Percentiles rank a stretch among this genome's conserved stretches.
Evolutionary conservation across 192 early-diverging fungal genomes (phyloP).

Genomic region (Spizellomyces sp.): DNA sequence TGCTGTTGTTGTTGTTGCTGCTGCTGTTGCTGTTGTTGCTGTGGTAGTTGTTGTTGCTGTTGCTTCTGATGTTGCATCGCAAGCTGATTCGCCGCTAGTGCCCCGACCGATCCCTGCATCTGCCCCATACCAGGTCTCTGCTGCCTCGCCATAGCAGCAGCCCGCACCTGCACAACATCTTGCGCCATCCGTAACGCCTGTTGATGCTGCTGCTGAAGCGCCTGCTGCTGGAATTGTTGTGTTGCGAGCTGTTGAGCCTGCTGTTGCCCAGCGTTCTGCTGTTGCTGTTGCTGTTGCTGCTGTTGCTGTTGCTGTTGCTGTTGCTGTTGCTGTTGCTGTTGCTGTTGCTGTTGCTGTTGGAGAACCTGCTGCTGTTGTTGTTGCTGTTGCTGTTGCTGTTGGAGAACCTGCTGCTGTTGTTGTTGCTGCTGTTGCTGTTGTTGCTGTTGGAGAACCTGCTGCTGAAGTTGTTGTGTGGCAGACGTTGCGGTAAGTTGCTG

Average conservation of each 20-base stretch:
- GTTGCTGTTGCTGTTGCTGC: background rate
- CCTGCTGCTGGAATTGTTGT: slow-evolving; percentile 18
- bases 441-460: slow-evolving; percentile 4
- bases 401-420: slow-evolving; percentile 10
- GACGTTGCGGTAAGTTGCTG: too few species aligned
- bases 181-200: too few species aligned
- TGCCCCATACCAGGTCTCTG: background rate
- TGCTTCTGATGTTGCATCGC: slow-evolving; percentile 9
- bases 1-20: slow-evolving; percentile 24
- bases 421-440: slow-evolving; percentile 11
- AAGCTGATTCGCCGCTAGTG: too few species aligned
- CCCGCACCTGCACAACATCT: background rate
- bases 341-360: background rate
- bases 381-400: background rate
- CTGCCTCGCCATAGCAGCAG: slow-evolving; percentile 2
- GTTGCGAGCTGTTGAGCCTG: slow-evolving; percentile 10
- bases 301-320: slow-evolving; percentile 3
- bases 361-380: background rate
- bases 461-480: slow-evolving; percentile 5
- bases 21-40: slow-evolving; percentile 7
- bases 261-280: slow-evolving; percentile 2
- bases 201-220: background rate
- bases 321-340: slow-evolving; percentile 8
- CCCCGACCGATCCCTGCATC: background rate
- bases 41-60: slow-evolving; percentile 9